A percentile compares a stretch with the other conserved stretches of the same genome.
phyloP scores from a whole-genome alignment of 1,139 yeast genomes.

The Taiozyma sp. region DNA sequence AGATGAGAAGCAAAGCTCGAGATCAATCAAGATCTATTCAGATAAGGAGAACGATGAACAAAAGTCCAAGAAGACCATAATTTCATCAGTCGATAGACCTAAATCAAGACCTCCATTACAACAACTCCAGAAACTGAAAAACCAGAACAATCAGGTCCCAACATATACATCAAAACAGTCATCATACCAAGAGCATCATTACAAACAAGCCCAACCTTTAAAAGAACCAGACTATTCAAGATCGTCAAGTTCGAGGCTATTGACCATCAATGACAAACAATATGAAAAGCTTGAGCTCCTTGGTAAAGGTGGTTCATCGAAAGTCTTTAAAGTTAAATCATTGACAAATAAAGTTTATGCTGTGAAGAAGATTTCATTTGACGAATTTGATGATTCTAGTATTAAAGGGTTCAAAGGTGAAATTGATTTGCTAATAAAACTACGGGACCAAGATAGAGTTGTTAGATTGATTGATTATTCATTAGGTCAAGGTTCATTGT shows the following conservation, averaged over 20 bases:
- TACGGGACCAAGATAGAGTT: conserved; percentile 64
- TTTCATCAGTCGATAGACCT: neutral
- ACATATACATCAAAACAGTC: conserved; percentile 5
- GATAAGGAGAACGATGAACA: conserved; percentile 13
- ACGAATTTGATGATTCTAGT: conserved; percentile 72
- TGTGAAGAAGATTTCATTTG: conserved; percentile 74
- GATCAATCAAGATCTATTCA: conserved; percentile 1
- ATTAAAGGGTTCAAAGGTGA: conserved; percentile 84
- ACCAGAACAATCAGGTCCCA: conserved; percentile 7
- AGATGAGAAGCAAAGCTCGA: conserved; percentile 4
- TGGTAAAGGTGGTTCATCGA: conserved; percentile 95
- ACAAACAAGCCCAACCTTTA: conserved; percentile 17
- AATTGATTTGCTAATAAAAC: conserved; percentile 61
- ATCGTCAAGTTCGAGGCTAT: conserved; percentile 16
- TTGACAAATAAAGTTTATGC: conserved; percentile 61
- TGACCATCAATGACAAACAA: conserved; percentile 48
- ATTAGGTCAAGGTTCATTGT: conserved; percentile 55
- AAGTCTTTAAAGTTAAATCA: conserved; percentile 77
- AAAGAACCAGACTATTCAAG: conserved; percentile 18
- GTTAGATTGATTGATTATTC: conserved; percentile 75
- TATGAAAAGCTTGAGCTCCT: conserved; percentile 75
- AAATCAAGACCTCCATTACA: conserved; percentile 16
- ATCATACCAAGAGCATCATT: conserved; percentile 13
- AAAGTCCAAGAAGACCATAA: neutral
- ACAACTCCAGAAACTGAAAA: conserved; percentile 8